A percentile compares a stretch with the other conserved stretches of the same genome.
These are phyloP conservation scores for Pythium volutum DNA, from an alignment of 352 stramenopile genomes.

Conservation along the genomic window DNA sequence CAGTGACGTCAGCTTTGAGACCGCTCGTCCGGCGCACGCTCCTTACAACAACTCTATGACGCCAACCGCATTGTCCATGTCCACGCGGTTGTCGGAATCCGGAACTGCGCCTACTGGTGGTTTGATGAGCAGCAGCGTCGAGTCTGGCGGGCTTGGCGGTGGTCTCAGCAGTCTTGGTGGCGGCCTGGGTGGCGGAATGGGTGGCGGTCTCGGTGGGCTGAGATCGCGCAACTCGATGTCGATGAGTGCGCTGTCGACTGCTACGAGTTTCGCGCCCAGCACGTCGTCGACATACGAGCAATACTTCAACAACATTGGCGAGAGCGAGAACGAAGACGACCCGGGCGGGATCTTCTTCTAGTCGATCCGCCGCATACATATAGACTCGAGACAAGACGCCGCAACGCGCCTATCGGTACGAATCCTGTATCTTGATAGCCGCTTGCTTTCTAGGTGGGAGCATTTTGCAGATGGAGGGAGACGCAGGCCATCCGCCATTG, in stretches of 20 bases:
- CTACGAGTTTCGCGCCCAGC: constrained; percentile 46
- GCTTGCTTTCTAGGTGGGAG: too few relatives aligned
- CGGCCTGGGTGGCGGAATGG: constrained; percentile 4
- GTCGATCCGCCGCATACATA: constrained; percentile 19
- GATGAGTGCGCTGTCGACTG: constrained; percentile 78
- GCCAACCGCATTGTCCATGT: constrained; percentile 20
- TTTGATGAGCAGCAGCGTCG: neutral
- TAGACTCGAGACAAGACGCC: constrained; percentile 9
- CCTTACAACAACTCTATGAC: constrained; percentile 22
- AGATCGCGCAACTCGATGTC: constrained; percentile 75
- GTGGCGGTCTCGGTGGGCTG: constrained; percentile 23
- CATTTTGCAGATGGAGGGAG: too few relatives aligned
- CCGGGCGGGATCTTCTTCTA: constrained; percentile 87
- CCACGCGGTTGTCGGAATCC: constrained; percentile 8
- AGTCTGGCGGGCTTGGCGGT: constrained; percentile 6
- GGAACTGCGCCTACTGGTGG: constrained; percentile 12
- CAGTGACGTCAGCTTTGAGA: constrained; percentile 25
- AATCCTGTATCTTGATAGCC: neutral
- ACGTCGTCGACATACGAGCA: constrained; percentile 85
- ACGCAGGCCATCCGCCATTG: too few relatives aligned
- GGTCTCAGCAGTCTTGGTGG: constrained; percentile 15
- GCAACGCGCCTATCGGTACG: neutral
- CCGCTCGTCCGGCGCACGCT: constrained; percentile 1
- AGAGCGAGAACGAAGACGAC: constrained; percentile 77
- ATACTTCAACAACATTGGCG: constrained; percentile 87